Conservation (phyloP, 176 grass and related monocot species). For the Avena eriantha region DNA sequence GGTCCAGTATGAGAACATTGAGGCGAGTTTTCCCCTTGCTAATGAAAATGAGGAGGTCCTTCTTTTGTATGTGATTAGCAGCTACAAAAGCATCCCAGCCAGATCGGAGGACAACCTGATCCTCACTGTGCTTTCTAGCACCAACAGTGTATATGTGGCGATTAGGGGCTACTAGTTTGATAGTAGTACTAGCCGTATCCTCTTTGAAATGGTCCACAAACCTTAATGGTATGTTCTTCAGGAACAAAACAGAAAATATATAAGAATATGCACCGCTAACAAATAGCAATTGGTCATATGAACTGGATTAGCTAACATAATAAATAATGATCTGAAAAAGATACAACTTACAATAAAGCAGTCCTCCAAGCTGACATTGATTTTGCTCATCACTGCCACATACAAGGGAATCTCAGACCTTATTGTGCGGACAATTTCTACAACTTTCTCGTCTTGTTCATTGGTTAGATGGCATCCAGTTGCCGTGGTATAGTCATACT, state of each 20-base stretch:
- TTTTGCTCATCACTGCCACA: slow-evolving; percentile 14
- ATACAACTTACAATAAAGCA: slow-evolving; percentile 29
- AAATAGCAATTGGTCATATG: background rate
- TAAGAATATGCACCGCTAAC: background rate
- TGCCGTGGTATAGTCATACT: background rate
- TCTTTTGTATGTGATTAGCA: background rate
- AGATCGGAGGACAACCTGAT: slow-evolving; percentile 19
- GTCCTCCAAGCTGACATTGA: background rate
- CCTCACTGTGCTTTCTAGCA: slow-evolving; percentile 9
- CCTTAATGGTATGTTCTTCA: slow-evolving; percentile 13
- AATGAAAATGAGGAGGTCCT: slow-evolving; percentile 8
- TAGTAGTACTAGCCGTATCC: background rate
- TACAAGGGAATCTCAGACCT: slow-evolving; percentile 9
- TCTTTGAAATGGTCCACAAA: background rate
- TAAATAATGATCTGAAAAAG: background rate
- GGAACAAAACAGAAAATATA: background rate
- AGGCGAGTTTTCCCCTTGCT: background rate
- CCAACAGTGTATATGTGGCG: background rate
- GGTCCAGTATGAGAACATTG: slow-evolving; percentile 1
- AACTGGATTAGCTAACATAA: background rate
- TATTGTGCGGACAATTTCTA: slow-evolving; percentile 7
- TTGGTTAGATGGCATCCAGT: background rate
- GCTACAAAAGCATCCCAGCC: slow-evolving; percentile 5
- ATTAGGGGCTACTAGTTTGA: slow-evolving; percentile 10
- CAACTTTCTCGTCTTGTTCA: background rate